These are phyloP conservation scores for Coemansia biformis DNA, from an alignment of 192 early-diverging fungal species.

Conservation along the genomic window DNA sequence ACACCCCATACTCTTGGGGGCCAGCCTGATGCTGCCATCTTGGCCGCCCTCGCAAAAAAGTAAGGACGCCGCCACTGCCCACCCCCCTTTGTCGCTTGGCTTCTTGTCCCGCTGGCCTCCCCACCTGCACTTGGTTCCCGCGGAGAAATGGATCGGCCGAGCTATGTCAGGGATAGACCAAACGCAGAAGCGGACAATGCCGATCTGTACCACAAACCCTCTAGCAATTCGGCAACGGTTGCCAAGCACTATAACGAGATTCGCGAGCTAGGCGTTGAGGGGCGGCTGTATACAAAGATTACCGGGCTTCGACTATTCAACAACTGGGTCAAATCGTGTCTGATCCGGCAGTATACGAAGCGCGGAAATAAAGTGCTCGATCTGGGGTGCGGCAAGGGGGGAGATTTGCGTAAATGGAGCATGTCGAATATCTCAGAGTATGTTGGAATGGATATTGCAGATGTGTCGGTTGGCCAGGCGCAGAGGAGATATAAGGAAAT, in stretches of 20 bases:
- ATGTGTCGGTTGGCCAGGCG: slow-evolving; percentile 80
- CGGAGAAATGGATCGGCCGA: too few species aligned
- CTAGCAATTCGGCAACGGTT: slow-evolving; percentile 45
- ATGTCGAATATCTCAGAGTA: slow-evolving; percentile 68
- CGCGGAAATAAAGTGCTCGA: slow-evolving; percentile 68
- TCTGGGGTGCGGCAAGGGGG: slow-evolving; percentile 91
- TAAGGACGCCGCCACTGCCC: too few species aligned
- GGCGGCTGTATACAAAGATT: slow-evolving; percentile 77
- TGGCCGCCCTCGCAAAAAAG: too few species aligned
- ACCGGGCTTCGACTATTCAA: slow-evolving; percentile 86
- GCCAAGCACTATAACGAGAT: slow-evolving; percentile 82
- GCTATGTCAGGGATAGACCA: too few species aligned
- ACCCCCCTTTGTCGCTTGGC: too few species aligned
- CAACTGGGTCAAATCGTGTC: slow-evolving; percentile 93
- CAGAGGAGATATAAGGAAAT: slow-evolving; percentile 58
- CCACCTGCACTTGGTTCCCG: too few species aligned
- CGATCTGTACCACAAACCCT: slow-evolving; percentile 2
- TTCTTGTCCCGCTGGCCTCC: too few species aligned
- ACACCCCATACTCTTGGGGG: too few species aligned
- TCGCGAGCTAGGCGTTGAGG: slow-evolving; percentile 68
- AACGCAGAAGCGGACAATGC: too few species aligned
- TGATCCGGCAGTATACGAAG: slow-evolving; percentile 67
- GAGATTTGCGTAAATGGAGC: slow-evolving; percentile 77
- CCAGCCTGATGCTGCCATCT: too few species aligned
- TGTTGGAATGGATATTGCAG: slow-evolving; percentile 85